Evolutionary conservation across 2,329 filamentous ascomycete genomes (phyloP).

Genomic region (Xylaria polymorpha): DNA sequence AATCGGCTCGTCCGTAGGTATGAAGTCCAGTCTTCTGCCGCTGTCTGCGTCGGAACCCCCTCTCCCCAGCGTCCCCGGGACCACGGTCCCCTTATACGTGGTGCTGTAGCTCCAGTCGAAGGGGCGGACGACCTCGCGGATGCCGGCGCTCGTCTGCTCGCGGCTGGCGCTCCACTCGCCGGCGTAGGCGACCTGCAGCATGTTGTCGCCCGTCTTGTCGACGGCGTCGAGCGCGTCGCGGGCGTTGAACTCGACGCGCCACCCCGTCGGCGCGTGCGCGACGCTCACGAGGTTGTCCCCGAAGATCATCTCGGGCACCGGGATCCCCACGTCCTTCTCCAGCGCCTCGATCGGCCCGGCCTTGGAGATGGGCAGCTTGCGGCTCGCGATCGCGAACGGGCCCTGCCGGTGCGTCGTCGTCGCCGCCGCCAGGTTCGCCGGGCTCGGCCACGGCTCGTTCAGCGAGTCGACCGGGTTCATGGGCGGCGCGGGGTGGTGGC

Average conservation of each 20-base stretch:
- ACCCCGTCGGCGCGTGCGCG: conserved; percentile 77
- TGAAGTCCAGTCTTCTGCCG: conserved; percentile 27
- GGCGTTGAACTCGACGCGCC: conserved; percentile 84
- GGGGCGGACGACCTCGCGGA: conserved; percentile 93
- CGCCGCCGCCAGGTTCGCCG: conserved; percentile 61
- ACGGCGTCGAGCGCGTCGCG: conserved; percentile 89
- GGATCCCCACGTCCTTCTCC: conserved; percentile 81
- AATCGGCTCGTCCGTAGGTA: conserved; percentile 63
- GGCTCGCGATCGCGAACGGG: conserved; percentile 80
- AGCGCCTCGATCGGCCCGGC: conserved; percentile 89
- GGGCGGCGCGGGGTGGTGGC: conserved; percentile 31
- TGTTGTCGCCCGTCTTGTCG: conserved; percentile 90
- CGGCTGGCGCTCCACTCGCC: conserved; percentile 78
- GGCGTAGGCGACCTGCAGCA: conserved; percentile 95
- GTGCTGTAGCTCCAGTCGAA: conserved; percentile 99
- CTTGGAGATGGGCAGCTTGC: conserved; percentile 95
- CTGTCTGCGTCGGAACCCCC: conserved; percentile 14
- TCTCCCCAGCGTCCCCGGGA: conserved; percentile 38
- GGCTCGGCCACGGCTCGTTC: conserved; percentile 67
- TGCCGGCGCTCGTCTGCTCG: conserved; percentile 84
- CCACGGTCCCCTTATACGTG: conserved; percentile 79
- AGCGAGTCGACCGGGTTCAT: conserved; percentile 53
- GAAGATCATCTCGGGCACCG: conserved; percentile 98
- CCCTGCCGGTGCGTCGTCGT: conserved; percentile 69
- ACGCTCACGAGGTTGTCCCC: conserved; percentile 90